Base-by-base conservation (phyloP, 2,329 filamentous ascomycete genomes). In the Tolypocladium guangdongense region DNA sequence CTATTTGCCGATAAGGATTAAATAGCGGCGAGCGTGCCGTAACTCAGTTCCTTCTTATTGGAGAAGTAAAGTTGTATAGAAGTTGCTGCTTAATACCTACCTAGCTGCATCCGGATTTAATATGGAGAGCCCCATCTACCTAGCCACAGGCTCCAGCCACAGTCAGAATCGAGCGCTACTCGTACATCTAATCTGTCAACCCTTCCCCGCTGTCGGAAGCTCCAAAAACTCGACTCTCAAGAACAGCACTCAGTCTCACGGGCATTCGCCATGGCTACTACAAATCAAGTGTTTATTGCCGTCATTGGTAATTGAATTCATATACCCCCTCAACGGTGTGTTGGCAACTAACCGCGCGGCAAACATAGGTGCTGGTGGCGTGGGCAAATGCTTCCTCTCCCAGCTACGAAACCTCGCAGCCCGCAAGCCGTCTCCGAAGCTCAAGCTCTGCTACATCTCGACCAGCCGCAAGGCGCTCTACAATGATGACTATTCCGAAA, bases 311-410 rank as follows among this genome's bases (percentile, higher is more conserved):
- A 47, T 59, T 57, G n/a, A 12, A 20, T 32, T 27, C 27, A 7
- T 30, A 10, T 12, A 20, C 4, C 11, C 27, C 12, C 18, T 14
- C 18, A 7, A 3, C 27, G 10, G 4, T n/a, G 27, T 8, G 33
- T 47, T 33, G 27, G n/a, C 18, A 38, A 37, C 57, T 63, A 58
- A 65, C 49, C 20, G 27, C 20, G 50, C 36, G 5, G n/a, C 43
- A 39, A 22, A 54, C 16, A 61, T 65, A 95, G 91, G 93, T 65
- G 88, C 87, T 63, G 93, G 93, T 62, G 92, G 92, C 59, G 93
- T 97, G 57, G 93, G 93, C 65, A 91, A 91, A 71, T 83, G 83
- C 73, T 96, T 97, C 77, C 82, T 97, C 58, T 77, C 78, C 60
- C 93, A 97, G 72, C 83, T 97, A 55, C 76, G 86, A 59, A 67